Percentiles rank a stretch among this genome's conserved stretches.
phyloP scores from a whole-genome alignment of 1,284 basidiomycete genomes.

The Leccinum insolens region DNA sequence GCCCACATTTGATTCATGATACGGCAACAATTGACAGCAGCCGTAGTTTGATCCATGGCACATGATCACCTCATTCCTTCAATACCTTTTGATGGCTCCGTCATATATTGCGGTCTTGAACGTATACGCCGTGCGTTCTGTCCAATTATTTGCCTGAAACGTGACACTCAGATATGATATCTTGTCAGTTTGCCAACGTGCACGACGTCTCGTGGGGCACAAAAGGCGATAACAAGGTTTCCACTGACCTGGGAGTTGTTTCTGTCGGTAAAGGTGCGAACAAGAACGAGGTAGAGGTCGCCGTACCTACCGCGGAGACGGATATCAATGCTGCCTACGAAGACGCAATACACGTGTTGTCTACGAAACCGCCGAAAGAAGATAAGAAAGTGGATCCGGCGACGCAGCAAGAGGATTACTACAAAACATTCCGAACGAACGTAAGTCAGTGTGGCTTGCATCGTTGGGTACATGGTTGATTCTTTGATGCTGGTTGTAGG shows the following conservation, averaged over 20 bases:
- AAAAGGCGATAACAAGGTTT: slow-evolving; percentile 87
- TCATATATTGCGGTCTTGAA: slow-evolving; percentile 93
- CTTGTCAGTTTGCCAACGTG: slow-evolving; percentile 77
- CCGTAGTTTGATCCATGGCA: slow-evolving; percentile 87
- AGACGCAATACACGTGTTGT: slow-evolving; percentile 79
- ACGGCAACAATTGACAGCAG: slow-evolving; percentile 9
- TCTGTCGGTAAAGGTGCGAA: slow-evolving; percentile 49
- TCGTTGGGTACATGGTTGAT: not conserved
- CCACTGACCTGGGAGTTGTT: slow-evolving; percentile 84
- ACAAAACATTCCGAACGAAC: slow-evolving; percentile 87
- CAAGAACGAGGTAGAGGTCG: slow-evolving; percentile 80
- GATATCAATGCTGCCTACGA: slow-evolving; percentile 89
- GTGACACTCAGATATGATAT: slow-evolving; percentile 7
- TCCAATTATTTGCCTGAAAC: slow-evolving; percentile 6
- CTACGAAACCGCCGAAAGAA: slow-evolving; percentile 73
- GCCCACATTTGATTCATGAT: slow-evolving; percentile 37
- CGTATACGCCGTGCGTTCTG: slow-evolving; percentile 73
- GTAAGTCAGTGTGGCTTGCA: slow-evolving; percentile 34
- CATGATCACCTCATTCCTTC: slow-evolving; percentile 92
- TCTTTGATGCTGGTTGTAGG: slow-evolving; percentile 34
- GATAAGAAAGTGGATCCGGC: slow-evolving; percentile 64
- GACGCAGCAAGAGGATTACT: slow-evolving; percentile 88
- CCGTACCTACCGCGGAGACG: slow-evolving; percentile 78
- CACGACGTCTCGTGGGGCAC: slow-evolving; percentile 92
- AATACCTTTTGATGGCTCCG: slow-evolving; percentile 91